A percentile compares a stretch with the other conserved stretches of the same genome.
phyloP scores from a whole-genome alignment of 345 rosid genomes.

The Populus euphratica region DNA sequence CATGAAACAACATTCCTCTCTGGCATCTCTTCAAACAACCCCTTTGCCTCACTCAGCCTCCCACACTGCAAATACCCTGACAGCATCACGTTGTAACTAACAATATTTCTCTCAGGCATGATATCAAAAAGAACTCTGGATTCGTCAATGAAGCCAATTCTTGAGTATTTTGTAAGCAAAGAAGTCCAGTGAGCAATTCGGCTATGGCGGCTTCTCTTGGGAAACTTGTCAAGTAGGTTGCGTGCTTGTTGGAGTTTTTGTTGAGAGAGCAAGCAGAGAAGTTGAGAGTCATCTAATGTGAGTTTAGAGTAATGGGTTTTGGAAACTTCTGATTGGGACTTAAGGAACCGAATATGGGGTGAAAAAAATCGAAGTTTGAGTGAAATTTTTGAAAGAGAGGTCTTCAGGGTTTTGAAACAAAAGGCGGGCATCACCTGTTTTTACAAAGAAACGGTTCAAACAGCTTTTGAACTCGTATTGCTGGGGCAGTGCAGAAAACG shows the following conservation, averaged over 20 bases:
- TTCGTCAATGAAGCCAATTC: slow-evolving; percentile 47
- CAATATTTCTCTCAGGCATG: slow-evolving; percentile 50
- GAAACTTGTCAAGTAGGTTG: slow-evolving; percentile 50
- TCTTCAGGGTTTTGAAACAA: slow-evolving; percentile 12
- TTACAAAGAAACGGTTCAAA: neutral
- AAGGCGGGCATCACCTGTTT: slow-evolving; percentile 34
- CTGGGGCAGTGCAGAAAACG: too few species aligned
- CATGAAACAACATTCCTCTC: slow-evolving; percentile 58
- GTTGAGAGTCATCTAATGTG: slow-evolving; percentile 32
- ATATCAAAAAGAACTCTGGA: slow-evolving; percentile 49
- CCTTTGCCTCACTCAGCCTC: slow-evolving; percentile 41
- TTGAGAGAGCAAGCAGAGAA: slow-evolving; percentile 31
- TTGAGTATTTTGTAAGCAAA: slow-evolving; percentile 42
- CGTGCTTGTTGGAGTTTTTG: slow-evolving; percentile 39
- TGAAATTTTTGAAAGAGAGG: slow-evolving; percentile 12
- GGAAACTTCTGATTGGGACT: slow-evolving; percentile 12
- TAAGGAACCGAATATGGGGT: slow-evolving; percentile 13
- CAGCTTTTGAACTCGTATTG: too few species aligned
- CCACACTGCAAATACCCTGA: slow-evolving; percentile 43
- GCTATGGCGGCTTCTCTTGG: slow-evolving; percentile 33
- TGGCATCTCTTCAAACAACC: slow-evolving; percentile 48
- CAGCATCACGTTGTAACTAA: slow-evolving; percentile 60
- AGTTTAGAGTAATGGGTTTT: slow-evolving; percentile 16
- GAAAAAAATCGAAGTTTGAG: neutral
- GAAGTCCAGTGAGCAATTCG: slow-evolving; percentile 52